These are phyloP conservation scores for Leptographium lundbergii DNA, from an alignment of 2,329 filamentous ascomycete species.

Conservation along the genomic window DNA sequence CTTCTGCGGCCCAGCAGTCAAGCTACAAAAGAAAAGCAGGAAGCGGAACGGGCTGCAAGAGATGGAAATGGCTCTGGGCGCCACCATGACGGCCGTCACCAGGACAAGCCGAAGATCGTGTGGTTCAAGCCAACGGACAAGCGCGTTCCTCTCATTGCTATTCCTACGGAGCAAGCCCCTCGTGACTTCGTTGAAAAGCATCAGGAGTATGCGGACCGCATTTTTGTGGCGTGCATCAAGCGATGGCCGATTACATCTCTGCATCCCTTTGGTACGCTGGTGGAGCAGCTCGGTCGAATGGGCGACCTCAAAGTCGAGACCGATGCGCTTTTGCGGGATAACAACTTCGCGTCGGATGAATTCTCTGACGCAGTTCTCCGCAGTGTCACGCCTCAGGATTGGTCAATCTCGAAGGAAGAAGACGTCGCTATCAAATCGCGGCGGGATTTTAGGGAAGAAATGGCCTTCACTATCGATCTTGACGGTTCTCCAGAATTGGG, in stretches of 20 bases:
- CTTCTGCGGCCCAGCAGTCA: constrained; percentile 92
- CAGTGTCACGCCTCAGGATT: constrained; percentile 84
- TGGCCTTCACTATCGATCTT: constrained; percentile 84
- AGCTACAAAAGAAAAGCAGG: constrained; percentile 98
- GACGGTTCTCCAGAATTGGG: constrained; percentile 80
- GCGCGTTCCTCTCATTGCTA: constrained; percentile 93
- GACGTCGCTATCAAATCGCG: constrained; percentile 60
- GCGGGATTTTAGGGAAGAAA: constrained; percentile 81
- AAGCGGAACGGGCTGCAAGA: constrained; percentile 84
- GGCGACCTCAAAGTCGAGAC: constrained; percentile 96
- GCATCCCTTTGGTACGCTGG: constrained; percentile 93
- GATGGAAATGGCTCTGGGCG: constrained; percentile 57
- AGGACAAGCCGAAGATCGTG: constrained; percentile 98
- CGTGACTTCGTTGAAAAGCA: constrained; percentile 98
- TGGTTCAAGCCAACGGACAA: constrained; percentile 99
- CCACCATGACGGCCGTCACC: constrained; percentile 67
- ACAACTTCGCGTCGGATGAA: constrained; percentile 96
- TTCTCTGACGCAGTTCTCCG: constrained; percentile 94
- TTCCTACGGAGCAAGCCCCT: constrained; percentile 94
- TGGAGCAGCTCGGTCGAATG: constrained; percentile 95
- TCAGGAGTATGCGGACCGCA: constrained; percentile 91
- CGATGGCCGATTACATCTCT: constrained; percentile 99
- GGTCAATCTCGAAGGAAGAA: constrained; percentile 75
- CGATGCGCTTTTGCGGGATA: constrained; percentile 89
- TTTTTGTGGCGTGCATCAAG: constrained; percentile 98